Conservation (phyloP, 2,329 filamentous ascomycete species). For the Paecilomyces dactylethromorphus region DNA sequence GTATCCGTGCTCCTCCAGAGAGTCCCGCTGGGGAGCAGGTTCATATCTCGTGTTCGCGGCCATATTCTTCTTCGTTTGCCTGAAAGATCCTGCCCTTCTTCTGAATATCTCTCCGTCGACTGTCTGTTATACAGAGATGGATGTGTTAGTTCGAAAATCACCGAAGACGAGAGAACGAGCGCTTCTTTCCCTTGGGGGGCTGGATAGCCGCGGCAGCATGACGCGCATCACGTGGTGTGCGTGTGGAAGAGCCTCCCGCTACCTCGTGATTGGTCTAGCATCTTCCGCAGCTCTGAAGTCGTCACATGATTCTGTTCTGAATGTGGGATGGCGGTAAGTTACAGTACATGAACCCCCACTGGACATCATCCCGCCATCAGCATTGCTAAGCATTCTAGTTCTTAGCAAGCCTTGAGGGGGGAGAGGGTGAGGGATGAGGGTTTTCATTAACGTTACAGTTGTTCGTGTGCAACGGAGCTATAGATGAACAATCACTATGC, state of each 20-base stretch:
- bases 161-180: background rate
- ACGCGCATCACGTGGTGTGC: background rate
- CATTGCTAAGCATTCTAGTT: background rate
- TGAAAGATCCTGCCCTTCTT: background rate
- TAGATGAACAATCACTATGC: background rate
- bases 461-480: background rate
- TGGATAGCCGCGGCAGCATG: background rate
- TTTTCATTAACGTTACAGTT: background rate
- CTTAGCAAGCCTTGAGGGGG: background rate
- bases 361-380: background rate
- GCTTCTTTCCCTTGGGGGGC: background rate
- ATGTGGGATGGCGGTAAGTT: background rate
- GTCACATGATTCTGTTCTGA: background rate
- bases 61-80: constrained; percentile 44
- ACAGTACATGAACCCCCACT: background rate
- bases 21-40: constrained; percentile 77
- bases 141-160: background rate
- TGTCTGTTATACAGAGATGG: background rate
- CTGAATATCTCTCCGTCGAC: background rate
- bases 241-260: background rate
- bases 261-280: background rate
- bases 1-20: constrained; percentile 66
- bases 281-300: background rate
- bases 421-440: background rate
- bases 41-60: constrained; percentile 74